phyloP scores from a whole-genome alignment of 495 filamentous ascomycete genomes.

The Aspergillus wentii region DNA sequence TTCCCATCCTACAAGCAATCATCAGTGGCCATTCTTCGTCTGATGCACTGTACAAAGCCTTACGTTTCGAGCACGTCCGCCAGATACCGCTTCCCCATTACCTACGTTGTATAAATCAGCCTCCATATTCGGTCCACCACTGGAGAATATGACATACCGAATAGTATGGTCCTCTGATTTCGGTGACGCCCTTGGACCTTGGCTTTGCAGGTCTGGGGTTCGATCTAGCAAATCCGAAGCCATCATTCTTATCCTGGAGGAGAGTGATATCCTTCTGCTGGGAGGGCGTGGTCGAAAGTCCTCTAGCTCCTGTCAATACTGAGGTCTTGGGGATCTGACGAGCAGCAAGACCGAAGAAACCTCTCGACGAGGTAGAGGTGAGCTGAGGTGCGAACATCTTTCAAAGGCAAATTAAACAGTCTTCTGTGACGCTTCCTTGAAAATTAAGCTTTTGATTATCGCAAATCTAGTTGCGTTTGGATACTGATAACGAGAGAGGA shows the following conservation, averaged over 20 bases:
- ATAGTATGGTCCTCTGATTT: slow-evolving; percentile 55
- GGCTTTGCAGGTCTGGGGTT: slow-evolving; percentile 49
- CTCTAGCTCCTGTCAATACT: slow-evolving; percentile 6
- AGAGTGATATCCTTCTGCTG: slow-evolving; percentile 26
- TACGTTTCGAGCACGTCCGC: slow-evolving; percentile 49
- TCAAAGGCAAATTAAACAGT: no score
- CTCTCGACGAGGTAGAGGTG: background rate
- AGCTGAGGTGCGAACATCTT: background rate
- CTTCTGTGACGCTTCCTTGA: no score
- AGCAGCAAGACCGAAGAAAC: slow-evolving; percentile 2
- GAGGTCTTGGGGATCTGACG: slow-evolving; percentile 9
- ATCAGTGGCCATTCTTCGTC: background rate
- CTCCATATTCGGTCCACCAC: no score
- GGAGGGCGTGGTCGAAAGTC: slow-evolving; percentile 12
- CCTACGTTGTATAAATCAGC: no score
- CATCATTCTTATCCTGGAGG: slow-evolving; percentile 45
- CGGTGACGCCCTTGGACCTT: slow-evolving; percentile 45
- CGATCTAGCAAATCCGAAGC: slow-evolving; percentile 50
- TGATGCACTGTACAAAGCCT: background rate
- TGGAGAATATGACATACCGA: slow-evolving; percentile 35
- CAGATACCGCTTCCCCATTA: slow-evolving; percentile 50
- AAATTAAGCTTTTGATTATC: no score
- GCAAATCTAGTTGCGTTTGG: no score
- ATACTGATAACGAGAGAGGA: no score
- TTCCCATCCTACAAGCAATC: slow-evolving; percentile 35